Base-by-base conservation (phyloP, 805 yeast genomes). In the Candida maltosa region DNA sequence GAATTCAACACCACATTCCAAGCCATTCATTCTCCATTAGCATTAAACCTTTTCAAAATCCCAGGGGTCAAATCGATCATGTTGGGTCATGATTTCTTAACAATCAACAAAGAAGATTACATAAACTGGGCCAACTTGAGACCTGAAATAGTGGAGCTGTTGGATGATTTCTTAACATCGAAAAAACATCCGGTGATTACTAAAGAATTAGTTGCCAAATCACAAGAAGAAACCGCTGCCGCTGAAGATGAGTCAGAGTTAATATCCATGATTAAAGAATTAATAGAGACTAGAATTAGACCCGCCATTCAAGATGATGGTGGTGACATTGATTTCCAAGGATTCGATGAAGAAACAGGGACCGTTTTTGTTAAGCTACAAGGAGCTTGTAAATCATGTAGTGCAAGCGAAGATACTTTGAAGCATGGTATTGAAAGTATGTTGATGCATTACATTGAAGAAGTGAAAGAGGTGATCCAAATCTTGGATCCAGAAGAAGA, bases 301-400 rank as follows among this genome's bases (percentile, higher is more conserved):
- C 99, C 99, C 1, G 96, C 97, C 1, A 88, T 93, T 39, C 95
- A 88, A 64, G 99, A 93, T 52, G 99, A 93, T 52, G 99, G 99
- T 43, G 99, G 99, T 22, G 97, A 93, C 54, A 81, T 93, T 42
- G 89, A 87, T 49, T 94, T 80, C 57, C 75, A 85, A 40, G 93
- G 87, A 5, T 89, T 86, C 54, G 87, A 86, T 38, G 87, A 83
- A 44, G 86, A 82, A 39, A 73, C 83, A 1, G 98, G 98, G 2
- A 79, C 83, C 10, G 97, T 94, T 5, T 85, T 78, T 56, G 75
- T 93, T 48, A 87, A 85, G 56, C 68, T 93, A 30, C 89, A 87
- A 49, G 99, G 99, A 32, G 97, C 98, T 6, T 93, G 99, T 63
- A 82, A 95, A 36, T 76, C 94, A 2, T 93, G 99, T 50, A 87